Evolutionary conservation across 805 yeast genomes (phyloP), one percentile per base, ranked within the genome.

Genomic region (Hanseniaspora pseudoguilliermondii): DNA sequence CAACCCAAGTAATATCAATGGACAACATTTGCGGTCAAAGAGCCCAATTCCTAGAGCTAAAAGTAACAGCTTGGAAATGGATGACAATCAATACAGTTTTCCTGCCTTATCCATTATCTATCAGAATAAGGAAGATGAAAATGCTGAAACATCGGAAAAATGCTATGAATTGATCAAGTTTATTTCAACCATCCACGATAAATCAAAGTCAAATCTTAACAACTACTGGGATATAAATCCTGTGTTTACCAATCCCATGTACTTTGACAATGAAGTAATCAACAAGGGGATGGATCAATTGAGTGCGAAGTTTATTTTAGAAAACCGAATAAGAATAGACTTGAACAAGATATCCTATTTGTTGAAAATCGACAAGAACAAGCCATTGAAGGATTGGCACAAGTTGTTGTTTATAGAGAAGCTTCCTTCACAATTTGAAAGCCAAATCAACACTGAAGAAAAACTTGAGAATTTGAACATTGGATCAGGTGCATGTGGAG

Each of bases 401-500:
- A 52, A 44, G 20, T 15, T 52, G 27, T n/a, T 52, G 20, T 39
- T 52, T 16, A 52, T 52, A 8, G 49, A 52, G 16, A 52, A 52
- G 20, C 32, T 52, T 7, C 55, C 55, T 44, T 13, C 3, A 5
- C 55, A 52, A 29, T 52, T 52, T 38, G 55, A 52, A 38, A 21
- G 29, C 3, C 55, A 52, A 46, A 52, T 52, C 9, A 25, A 36
- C n/a, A n/a, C 8, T 9, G 21, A 25, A 34, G 43, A 34, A 27
- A 32, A 38, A 16, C 5, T 44, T 6, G 2, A 16, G 7, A 5
- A 8, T 21, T 10, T 29, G 2, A 52, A 52, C 20, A 52, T 52
- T 23, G 55, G 55, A 4, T 52, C 55, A 7, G 55, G 55, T 8
- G 55, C 55, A 2, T 52, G 55, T 46, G 55, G 55, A 5, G 55